Conservation (phyloP, 345 rosid species). For the Citrus trifoliata region DNA sequence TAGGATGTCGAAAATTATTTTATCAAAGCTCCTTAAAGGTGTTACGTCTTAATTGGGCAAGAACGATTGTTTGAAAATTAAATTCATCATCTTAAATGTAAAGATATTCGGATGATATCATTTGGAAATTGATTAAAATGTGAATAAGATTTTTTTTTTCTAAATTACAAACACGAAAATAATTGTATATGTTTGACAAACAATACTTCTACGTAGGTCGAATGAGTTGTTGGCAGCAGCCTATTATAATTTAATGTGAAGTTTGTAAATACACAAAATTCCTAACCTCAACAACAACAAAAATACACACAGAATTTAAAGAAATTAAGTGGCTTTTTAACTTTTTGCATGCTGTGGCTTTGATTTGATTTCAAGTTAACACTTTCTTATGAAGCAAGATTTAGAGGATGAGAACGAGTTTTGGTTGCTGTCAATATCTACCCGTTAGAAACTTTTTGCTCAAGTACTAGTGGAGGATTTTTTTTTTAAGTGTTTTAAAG, state of each 20-base stretch:
- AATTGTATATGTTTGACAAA: neutral
- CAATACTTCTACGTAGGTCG: too few relatives aligned
- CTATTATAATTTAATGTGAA: neutral
- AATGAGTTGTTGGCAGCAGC: neutral
- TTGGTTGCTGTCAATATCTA: constrained; percentile 16
- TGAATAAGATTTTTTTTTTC: too few relatives aligned
- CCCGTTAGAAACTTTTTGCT: neutral
- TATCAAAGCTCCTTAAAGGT: neutral
- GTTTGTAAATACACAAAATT: neutral
- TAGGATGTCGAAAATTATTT: neutral
- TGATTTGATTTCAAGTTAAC: constrained; percentile 6
- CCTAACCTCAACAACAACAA: constrained; percentile 20
- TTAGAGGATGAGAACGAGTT: neutral
- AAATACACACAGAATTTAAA: neutral
- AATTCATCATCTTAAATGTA: too few relatives aligned
- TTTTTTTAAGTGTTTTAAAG: neutral
- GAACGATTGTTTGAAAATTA: too few relatives aligned
- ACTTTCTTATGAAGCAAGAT: constrained; percentile 7
- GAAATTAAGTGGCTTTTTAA: neutral
- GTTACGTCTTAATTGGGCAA: too few relatives aligned
- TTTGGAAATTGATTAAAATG: neutral
- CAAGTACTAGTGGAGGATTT: neutral
- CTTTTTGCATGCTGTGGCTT: neutral
- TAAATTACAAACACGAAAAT: neutral
- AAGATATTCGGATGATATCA: neutral